Base-by-base conservation (phyloP, 164 flowering plant genomes). In the Magnolia changhungtana region DNA sequence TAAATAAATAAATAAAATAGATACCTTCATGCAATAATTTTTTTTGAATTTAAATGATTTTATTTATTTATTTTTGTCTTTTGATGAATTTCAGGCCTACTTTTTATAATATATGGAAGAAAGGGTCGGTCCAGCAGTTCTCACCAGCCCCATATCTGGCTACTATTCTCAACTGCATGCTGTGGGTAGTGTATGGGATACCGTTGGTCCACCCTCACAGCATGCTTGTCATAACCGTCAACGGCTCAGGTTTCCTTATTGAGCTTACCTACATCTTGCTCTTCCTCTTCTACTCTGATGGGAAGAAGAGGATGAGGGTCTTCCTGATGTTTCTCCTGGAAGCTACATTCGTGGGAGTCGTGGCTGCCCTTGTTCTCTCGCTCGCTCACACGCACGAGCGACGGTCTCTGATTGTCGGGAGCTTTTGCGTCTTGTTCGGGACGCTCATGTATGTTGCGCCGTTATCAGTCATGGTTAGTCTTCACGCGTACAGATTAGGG, bases 101-200 rank as follows among this genome's bases (percentile, higher is more conserved):
- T 1, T 93, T 95, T 77, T 63, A 83, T 5, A 74, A n/a, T 13
- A 95, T 95, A 84, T 87, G 91, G 88, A 91, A 89, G 83, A 92
- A 89, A 67, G 82, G 82, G 37, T 84, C 97, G 29, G 97, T 93
- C 75, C 96, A 90, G 77, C 90, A 89, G 51, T 93, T 82, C 91
- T 93, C 97, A 49, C 76, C 94, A 45, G 82, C 72, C 1, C 96
- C 97, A 59, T 93, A 95, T 80, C 79, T 95, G 1, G 95, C 90
- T 7, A 87, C 93, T 4, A 85, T 95, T 8, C 61, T 89, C 10
- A 92, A 90, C 78, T 91, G 93, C 87, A 82, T 91, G 89, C 81
- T 92, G 0, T 95, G 98, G 97, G 83, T 88, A 10, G 71, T 90
- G 51, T 93, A 95, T 77, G 98, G 95, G 0, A 78, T 95, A 3